phyloP scores from a whole-genome alignment of 2,329 filamentous ascomycete species.

The Neopestalotiopsis rosae region DNA sequence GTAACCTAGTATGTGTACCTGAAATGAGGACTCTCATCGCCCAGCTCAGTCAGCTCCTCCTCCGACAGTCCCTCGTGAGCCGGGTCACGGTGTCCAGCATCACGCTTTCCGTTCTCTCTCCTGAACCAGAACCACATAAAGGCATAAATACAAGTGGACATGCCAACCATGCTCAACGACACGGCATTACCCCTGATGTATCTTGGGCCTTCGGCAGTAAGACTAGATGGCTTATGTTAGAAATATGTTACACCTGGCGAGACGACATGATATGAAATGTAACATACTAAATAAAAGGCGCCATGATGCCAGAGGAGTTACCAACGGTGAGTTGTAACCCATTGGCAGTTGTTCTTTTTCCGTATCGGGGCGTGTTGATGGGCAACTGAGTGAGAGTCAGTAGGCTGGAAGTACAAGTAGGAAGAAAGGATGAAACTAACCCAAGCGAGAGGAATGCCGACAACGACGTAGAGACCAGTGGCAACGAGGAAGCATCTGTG shows the following conservation, averaged over 20 bases:
- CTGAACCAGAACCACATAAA: constrained; percentile 60
- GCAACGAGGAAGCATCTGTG: constrained; percentile 74
- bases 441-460: constrained; percentile 63
- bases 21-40: constrained; percentile 57
- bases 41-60: constrained; percentile 55
- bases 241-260: background rate
- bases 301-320: constrained; percentile 75
- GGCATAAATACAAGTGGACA: constrained; percentile 57
- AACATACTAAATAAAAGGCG: constrained; percentile 65
- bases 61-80: constrained; percentile 47
- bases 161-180: constrained; percentile 61
- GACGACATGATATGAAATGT: background rate
- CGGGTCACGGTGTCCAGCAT: constrained; percentile 42
- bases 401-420: background rate
- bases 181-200: constrained; percentile 67
- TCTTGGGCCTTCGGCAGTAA: constrained; percentile 55
- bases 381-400: constrained; percentile 46
- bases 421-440: constrained; percentile 30
- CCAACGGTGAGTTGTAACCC: constrained; percentile 74
- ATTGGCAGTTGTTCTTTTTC: constrained; percentile 75
- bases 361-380: constrained; percentile 75
- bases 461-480: constrained; percentile 69
- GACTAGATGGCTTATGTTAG: constrained; percentile 35
- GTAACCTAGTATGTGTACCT: constrained; percentile 45
- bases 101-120: constrained; percentile 51